phyloP scores from a whole-genome alignment of 1,139 yeast genomes.

The Zygoascus sp. region DNA sequence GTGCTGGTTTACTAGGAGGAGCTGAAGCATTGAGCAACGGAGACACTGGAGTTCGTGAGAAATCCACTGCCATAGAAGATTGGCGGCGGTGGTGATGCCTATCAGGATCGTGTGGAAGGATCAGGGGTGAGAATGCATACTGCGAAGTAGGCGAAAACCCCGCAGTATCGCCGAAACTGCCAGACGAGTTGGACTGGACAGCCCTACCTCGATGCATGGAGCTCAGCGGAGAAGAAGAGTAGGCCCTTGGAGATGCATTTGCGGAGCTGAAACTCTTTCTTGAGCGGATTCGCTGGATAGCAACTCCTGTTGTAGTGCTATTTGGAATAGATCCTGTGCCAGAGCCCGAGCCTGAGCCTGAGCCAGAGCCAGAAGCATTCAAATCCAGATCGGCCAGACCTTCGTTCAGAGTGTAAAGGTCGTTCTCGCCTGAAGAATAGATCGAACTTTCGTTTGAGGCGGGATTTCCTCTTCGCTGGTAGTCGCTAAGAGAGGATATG shows the following conservation, averaged over 20 bases:
- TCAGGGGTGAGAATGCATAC: constrained; percentile 27
- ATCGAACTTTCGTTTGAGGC: background rate
- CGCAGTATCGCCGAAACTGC: constrained; percentile 1
- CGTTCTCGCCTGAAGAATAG: constrained; percentile 3
- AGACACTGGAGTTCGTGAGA: constrained; percentile 60
- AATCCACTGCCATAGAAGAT: constrained; percentile 28
- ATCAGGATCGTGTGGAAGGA: constrained; percentile 28
- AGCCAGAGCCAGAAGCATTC: constrained; percentile 15
- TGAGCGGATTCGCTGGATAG: constrained; percentile 16
- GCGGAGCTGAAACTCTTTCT: constrained; percentile 22
- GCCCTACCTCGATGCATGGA: constrained; percentile 20
- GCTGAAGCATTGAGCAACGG: constrained; percentile 68
- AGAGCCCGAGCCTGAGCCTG: constrained; percentile 6
- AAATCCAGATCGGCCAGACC: constrained; percentile 25
- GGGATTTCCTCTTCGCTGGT: background rate
- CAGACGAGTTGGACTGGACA: constrained; percentile 11
- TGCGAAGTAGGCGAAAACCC: constrained; percentile 29
- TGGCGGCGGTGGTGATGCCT: constrained; percentile 27
- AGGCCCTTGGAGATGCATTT: constrained; percentile 14
- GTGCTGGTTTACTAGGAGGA: constrained; percentile 40
- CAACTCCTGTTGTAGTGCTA: constrained; percentile 3
- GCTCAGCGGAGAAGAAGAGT: constrained; percentile 22
- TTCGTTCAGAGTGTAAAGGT: constrained; percentile 18
- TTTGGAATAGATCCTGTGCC: background rate
- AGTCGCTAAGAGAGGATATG: background rate